Evolutionary conservation across 345 rosid species (phyloP).

Genomic region (Eucalyptus pauciflora): DNA sequence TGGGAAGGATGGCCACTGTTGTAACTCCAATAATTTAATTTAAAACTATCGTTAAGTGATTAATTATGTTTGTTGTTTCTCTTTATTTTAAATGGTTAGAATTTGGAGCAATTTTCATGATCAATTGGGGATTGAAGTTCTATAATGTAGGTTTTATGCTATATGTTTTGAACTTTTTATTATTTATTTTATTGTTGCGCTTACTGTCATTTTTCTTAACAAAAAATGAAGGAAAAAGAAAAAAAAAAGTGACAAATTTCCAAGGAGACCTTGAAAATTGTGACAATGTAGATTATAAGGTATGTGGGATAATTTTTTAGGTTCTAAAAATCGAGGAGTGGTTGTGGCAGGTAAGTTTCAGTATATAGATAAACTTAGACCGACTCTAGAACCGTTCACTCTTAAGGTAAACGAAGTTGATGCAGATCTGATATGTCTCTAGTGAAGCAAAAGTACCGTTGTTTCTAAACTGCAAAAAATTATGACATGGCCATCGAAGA

Average conservation of each 20-base stretch:
- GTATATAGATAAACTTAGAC: no score
- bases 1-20: accelerated
- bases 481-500: background rate
- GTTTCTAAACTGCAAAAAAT: background rate
- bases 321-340: background rate
- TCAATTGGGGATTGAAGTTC: no score
- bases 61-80: background rate
- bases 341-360: accelerated
- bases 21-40: no score
- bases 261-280: accelerated
- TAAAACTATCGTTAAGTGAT: no score
- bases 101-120: background rate
- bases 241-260: background rate
- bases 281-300: accelerated
- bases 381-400: accelerated
- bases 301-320: no score
- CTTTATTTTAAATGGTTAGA: no score
- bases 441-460: background rate
- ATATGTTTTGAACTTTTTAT: accelerated
- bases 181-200: accelerated
- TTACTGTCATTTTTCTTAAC: background rate
- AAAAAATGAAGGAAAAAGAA: background rate
- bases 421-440: background rate
- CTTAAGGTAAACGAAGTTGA: background rate
- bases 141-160: background rate